phyloP scores from a whole-genome alignment of 192 early-diverging fungal species.

The Rhizoclosmatium globosum region DNA sequence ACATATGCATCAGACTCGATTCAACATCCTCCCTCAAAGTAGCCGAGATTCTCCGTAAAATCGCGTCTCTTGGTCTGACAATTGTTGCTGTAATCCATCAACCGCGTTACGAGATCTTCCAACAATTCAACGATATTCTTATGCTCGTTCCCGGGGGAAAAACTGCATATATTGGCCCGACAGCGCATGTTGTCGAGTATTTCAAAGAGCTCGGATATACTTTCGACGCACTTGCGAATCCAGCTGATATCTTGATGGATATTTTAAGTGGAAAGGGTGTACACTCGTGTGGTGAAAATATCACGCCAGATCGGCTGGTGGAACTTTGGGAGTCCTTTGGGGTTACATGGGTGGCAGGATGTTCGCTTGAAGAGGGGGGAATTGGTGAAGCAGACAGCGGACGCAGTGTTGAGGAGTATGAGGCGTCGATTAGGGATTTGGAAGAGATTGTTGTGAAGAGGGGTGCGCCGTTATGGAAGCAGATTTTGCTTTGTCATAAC shows the following conservation, averaged over 20 bases:
- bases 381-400: not conserved
- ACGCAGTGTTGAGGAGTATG: constrained; percentile 5
- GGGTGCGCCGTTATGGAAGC: constrained; percentile 34
- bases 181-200: constrained; percentile 17
- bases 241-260: constrained; percentile 57
- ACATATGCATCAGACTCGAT: constrained; percentile 56
- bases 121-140: constrained; percentile 77
- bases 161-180: constrained; percentile 59
- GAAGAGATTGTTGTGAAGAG: constrained; percentile 35
- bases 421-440: constrained; percentile 15
- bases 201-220: constrained; percentile 44
- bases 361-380: constrained; percentile 43
- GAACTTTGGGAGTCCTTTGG: constrained; percentile 50
- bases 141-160: constrained; percentile 75
- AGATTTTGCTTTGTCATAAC: constrained; percentile 46
- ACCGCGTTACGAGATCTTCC: constrained; percentile 74
- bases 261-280: constrained; percentile 44
- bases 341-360: constrained; percentile 48
- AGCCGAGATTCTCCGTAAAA: constrained; percentile 57
- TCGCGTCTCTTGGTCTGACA: constrained; percentile 66
- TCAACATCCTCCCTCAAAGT: constrained; percentile 69
- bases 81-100: constrained; percentile 75
- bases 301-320: not conserved
- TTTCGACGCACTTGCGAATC: constrained; percentile 37
- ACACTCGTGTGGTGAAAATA: not conserved